A percentile compares a stretch with the other conserved stretches of the same genome.
These are phyloP conservation scores for Scheffersomyces lignosus DNA, from an alignment of 805 yeast genomes.

Conservation along the genomic window DNA sequence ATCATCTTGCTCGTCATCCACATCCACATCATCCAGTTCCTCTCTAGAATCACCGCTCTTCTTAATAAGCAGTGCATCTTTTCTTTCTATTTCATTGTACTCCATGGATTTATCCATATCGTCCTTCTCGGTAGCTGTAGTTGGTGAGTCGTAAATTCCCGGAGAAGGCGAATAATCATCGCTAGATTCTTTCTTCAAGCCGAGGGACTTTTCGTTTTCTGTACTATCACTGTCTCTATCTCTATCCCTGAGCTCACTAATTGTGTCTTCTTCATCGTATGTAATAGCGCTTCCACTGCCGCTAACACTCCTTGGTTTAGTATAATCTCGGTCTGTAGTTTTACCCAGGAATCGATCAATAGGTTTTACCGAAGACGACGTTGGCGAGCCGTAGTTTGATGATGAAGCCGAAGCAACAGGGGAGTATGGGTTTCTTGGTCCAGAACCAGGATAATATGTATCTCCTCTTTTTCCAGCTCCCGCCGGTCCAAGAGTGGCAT, in stretches of 20 bases:
- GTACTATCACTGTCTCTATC: neutral
- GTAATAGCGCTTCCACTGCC: neutral
- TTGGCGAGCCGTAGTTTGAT: neutral
- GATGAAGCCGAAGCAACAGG: slow-evolving; percentile 1
- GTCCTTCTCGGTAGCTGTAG: no score
- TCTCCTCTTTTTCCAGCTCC: slow-evolving; percentile 22
- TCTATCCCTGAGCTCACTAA: neutral
- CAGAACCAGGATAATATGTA: slow-evolving; percentile 30
- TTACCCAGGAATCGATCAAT: no score
- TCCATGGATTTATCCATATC: neutral
- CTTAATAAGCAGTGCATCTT: no score
- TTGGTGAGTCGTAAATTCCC: no score
- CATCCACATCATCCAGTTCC: neutral
- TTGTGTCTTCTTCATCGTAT: neutral
- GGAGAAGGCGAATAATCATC: neutral
- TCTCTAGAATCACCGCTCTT: no score
- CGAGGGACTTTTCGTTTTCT: neutral
- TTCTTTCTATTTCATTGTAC: neutral
- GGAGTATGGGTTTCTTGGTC: neutral
- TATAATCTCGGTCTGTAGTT: neutral
- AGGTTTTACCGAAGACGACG: neutral
- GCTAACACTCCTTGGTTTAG: neutral
- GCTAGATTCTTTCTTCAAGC: neutral
- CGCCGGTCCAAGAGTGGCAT: no score
- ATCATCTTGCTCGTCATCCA: slow-evolving; percentile 4